Evolutionary conservation across 345 rosid species (phyloP).

Genomic region (Toxicodendron radicans): DNA sequence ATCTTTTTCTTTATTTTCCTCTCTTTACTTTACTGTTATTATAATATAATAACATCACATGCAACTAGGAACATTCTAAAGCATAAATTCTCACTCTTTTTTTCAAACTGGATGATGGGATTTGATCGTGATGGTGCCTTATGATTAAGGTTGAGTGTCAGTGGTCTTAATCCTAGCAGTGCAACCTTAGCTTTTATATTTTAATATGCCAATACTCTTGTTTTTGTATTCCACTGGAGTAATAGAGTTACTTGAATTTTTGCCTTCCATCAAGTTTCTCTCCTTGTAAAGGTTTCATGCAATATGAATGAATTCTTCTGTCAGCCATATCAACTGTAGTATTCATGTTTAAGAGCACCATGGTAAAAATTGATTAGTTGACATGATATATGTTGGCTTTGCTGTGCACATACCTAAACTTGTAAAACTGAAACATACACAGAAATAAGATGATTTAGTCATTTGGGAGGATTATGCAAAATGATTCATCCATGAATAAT

Average conservation of each 20-base stretch:
- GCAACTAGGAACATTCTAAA: slow-evolving; percentile 56
- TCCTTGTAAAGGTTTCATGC: background rate
- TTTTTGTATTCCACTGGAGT: slow-evolving; percentile 26
- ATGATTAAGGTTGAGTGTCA: slow-evolving; percentile 20
- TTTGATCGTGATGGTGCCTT: slow-evolving; percentile 15
- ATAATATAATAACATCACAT: slow-evolving; percentile 36
- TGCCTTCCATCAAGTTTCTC: slow-evolving; percentile 23
- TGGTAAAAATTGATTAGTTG: no score
- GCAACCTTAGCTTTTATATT: slow-evolving; percentile 23
- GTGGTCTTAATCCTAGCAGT: slow-evolving; percentile 30
- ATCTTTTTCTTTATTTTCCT: slow-evolving; percentile 36
- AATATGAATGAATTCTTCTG: no score
- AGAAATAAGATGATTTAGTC: background rate
- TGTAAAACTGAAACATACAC: background rate
- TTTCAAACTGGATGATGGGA: slow-evolving; percentile 22
- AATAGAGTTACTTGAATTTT: slow-evolving; percentile 16
- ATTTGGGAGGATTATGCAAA: background rate
- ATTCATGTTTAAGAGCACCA: background rate
- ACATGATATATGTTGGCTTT: no score
- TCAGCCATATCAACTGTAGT: background rate
- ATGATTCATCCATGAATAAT: background rate
- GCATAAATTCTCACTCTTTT: slow-evolving; percentile 45
- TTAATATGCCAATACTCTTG: slow-evolving; percentile 32
- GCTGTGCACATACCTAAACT: background rate
- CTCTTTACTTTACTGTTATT: slow-evolving; percentile 29